Evolutionary conservation across 495 filamentous ascomycete genomes (phyloP).

Genomic region (Aspergillus sclerotioniger): DNA sequence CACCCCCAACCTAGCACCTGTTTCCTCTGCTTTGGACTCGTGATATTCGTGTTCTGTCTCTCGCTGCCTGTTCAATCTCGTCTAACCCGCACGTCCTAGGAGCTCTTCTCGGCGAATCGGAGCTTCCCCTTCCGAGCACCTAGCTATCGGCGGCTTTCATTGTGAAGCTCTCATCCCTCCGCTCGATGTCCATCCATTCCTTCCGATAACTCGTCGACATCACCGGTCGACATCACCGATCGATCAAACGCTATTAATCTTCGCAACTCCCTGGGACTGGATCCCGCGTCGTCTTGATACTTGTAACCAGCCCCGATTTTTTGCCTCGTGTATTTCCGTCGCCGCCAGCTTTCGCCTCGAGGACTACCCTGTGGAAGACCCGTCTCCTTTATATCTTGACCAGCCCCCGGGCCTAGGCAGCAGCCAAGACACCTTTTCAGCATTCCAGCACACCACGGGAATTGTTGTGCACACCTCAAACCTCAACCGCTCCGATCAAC

Average conservation of each 20-base stretch:
- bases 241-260: neutral
- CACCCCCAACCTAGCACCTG: slow-evolving; percentile 4
- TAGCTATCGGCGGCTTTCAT: slow-evolving; percentile 17
- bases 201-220: slow-evolving; percentile 11
- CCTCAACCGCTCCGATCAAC: slow-evolving; percentile 28
- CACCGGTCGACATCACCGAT: slow-evolving; percentile 3
- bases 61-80: slow-evolving; percentile 3
- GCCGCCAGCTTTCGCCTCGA: neutral
- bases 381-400: slow-evolving; percentile 24
- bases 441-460: slow-evolving; percentile 36
- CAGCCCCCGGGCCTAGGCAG: slow-evolving; percentile 12
- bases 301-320: slow-evolving; percentile 2
- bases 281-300: neutral
- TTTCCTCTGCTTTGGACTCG: neutral
- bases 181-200: slow-evolving; percentile 16
- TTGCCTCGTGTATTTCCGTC: slow-evolving; percentile 2
- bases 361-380: neutral
- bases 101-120: slow-evolving; percentile 24
- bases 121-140: slow-evolving; percentile 23
- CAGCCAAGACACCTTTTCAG: slow-evolving; percentile 31
- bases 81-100: slow-evolving; percentile 19
- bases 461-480: slow-evolving; percentile 27
- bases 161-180: slow-evolving; percentile 16
- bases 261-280: slow-evolving; percentile 1
- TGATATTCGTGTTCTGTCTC: slow-evolving; percentile 3